A percentile compares a stretch with the other conserved stretches of the same genome.
These are phyloP conservation scores for Fomitopsis pulvina DNA, from an alignment of 768 basidiomycete species.

Conservation along the genomic window DNA sequence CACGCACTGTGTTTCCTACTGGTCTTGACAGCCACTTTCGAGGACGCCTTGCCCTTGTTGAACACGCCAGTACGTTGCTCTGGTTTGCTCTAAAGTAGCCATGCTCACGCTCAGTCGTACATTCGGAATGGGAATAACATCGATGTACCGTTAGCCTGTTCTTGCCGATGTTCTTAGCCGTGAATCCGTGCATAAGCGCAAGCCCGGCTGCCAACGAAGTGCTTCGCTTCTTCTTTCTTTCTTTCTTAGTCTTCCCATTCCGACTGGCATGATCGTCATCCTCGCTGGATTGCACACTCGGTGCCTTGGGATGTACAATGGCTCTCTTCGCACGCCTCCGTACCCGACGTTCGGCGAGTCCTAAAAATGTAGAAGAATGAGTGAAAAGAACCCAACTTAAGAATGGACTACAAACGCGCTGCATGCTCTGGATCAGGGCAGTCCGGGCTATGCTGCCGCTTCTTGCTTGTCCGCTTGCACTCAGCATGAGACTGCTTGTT, in stretches of 20 bases:
- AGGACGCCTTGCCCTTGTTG: conserved; percentile 58
- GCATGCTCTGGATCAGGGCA: conserved; percentile 29
- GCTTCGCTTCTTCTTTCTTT: conserved; percentile 20
- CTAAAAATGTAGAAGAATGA: conserved; percentile 27
- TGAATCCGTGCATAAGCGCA: conserved; percentile 64
- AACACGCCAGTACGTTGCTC: conserved; percentile 44
- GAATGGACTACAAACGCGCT: conserved; percentile 24
- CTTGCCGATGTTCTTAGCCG: conserved; percentile 54
- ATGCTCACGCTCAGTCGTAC: neutral
- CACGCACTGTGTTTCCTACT: conserved; percentile 23
- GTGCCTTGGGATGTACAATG: conserved; percentile 34
- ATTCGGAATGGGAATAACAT: neutral
- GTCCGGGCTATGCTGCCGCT: conserved; percentile 9
- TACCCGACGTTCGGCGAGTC: conserved; percentile 58
- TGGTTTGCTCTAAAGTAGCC: conserved; percentile 34
- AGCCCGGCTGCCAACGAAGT: conserved; percentile 40
- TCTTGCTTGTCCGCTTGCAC: conserved; percentile 1
- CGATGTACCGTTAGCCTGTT: conserved; percentile 52
- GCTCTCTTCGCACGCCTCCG: conserved; percentile 53
- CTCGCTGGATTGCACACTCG: neutral
- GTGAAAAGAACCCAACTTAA: neutral
- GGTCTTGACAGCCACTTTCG: conserved; percentile 27
- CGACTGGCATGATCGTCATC: conserved; percentile 9
- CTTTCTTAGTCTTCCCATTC: conserved; percentile 8
- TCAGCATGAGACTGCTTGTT: neutral